phyloP scores from a whole-genome alignment of 2,329 filamentous ascomycete genomes.

The Cyclaneusma minus region DNA sequence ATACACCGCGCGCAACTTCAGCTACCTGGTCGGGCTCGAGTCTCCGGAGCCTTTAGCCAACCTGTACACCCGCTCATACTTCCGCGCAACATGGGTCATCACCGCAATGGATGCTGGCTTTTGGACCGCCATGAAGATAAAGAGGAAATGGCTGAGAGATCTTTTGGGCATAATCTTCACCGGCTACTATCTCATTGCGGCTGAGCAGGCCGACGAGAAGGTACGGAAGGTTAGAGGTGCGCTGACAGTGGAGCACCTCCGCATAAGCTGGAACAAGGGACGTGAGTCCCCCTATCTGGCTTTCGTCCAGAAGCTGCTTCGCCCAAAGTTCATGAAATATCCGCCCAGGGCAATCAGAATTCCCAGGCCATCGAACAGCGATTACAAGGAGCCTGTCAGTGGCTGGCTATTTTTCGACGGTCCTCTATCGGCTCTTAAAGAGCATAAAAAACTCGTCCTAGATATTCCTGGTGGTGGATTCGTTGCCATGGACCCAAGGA shows the following conservation, averaged over 20 bases:
- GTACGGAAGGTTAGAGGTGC: conserved; percentile 78
- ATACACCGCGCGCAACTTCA: conserved; percentile 85
- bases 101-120: conserved; percentile 93
- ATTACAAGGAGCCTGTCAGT: conserved; percentile 68
- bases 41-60: conserved; percentile 88
- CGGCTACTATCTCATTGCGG: conserved; percentile 79
- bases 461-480: conserved; percentile 92
- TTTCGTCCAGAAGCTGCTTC: conserved; percentile 54
- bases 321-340: conserved; percentile 68
- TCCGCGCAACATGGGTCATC: conserved; percentile 90
- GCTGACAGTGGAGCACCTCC: conserved; percentile 78
- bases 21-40: conserved; percentile 78
- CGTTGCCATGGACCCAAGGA: conserved; percentile 90
- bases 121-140: conserved; percentile 95
- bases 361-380: conserved; percentile 60
- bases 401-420: conserved; percentile 95
- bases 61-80: conserved; percentile 84
- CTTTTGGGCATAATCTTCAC: conserved; percentile 72
- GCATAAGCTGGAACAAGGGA: conserved; percentile 91
- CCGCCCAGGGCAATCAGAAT: conserved; percentile 74
- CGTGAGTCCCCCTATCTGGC: conserved; percentile 75
- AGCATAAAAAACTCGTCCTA: conserved; percentile 64
- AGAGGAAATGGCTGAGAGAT: conserved; percentile 65
- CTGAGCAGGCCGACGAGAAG: conserved; percentile 92
- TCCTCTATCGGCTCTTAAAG: conserved; percentile 58